phyloP scores from a whole-genome alignment of 2,329 filamentous ascomycete genomes.

The Stagonosporopsis chrysanthemi region DNA sequence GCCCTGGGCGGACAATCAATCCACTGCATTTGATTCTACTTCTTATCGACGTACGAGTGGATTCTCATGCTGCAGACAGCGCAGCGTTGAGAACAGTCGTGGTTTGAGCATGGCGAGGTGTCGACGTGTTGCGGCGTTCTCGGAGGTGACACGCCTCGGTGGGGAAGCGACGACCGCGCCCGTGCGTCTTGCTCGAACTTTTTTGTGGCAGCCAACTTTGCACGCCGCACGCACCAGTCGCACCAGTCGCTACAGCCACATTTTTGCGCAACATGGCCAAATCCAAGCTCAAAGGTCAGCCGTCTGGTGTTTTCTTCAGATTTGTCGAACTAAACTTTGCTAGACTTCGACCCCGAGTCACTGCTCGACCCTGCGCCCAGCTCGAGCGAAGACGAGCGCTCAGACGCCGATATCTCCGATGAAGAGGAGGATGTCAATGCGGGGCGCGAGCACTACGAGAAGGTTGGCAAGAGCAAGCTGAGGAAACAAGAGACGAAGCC shows the following conservation, averaged over 20 bases:
- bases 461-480: conserved; percentile 85
- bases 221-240: conserved; percentile 5
- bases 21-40: too few relatives aligned
- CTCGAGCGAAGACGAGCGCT: conserved; percentile 65
- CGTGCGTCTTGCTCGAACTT: conserved; percentile 28
- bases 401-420: conserved; percentile 55
- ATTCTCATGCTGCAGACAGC: conserved; percentile 76
- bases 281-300: conserved; percentile 42
- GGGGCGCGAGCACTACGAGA: conserved; percentile 86
- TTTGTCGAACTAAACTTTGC: conserved; percentile 1
- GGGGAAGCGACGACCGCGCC: conserved; percentile 12
- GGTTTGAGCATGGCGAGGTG: conserved; percentile 49
- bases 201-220: conserved; percentile 40
- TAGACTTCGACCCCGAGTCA: conserved; percentile 84
- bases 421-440: conserved; percentile 55
- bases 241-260: conserved; percentile 8
- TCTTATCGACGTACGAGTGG: conserved; percentile 68
- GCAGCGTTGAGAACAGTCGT: conserved; percentile 63
- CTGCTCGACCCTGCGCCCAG: conserved; percentile 63
- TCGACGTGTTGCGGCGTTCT: conserved; percentile 27
- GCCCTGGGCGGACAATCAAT: conserved; percentile 63
- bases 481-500: conserved; percentile 73
- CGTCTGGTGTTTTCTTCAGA: not conserved
- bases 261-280: conserved; percentile 34
- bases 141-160: conserved; percentile 34